A percentile compares a stretch with the other conserved stretches of the same genome.
phyloP scores from a whole-genome alignment of 352 stramenopile species.

The Phytophthora sojae region DNA sequence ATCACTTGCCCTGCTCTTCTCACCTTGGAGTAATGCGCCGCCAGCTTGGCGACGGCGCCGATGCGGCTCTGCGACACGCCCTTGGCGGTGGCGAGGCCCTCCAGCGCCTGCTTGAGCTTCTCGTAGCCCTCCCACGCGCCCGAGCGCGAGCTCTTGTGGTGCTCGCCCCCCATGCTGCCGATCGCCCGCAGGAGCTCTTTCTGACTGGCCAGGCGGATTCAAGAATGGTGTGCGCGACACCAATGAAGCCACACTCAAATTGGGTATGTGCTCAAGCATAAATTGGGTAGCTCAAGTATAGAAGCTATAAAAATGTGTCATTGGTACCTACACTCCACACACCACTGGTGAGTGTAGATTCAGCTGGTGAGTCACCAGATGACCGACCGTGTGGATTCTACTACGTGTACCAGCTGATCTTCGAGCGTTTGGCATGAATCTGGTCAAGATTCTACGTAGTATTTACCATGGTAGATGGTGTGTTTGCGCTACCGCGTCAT shows the following conservation, averaged over 20 bases:
- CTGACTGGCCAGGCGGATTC: constrained; percentile 43
- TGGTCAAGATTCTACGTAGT: background rate
- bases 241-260: too few relatives aligned
- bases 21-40: constrained; percentile 81
- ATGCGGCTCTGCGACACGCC: constrained; percentile 84
- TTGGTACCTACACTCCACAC: too few relatives aligned
- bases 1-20: too few relatives aligned
- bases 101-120: constrained; percentile 72
- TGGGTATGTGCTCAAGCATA: too few relatives aligned
- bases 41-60: constrained; percentile 70
- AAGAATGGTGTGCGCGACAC: constrained; percentile 1
- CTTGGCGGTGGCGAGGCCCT: constrained; percentile 75
- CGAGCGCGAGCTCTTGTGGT: constrained; percentile 38
- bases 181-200: constrained; percentile 18
- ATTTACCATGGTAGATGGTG: background rate
- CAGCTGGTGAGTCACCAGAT: too few relatives aligned
- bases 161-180: constrained; percentile 39
- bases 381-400: too few relatives aligned
- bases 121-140: constrained; percentile 73
- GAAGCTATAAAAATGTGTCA: too few relatives aligned
- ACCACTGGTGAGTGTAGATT: too few relatives aligned
- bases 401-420: too few relatives aligned
- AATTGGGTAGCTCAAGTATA: too few relatives aligned
- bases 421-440: background rate
- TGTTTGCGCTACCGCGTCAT: background rate